phyloP scores from a whole-genome alignment of 106 monocot genomes.

The Dendrobium officinale region DNA sequence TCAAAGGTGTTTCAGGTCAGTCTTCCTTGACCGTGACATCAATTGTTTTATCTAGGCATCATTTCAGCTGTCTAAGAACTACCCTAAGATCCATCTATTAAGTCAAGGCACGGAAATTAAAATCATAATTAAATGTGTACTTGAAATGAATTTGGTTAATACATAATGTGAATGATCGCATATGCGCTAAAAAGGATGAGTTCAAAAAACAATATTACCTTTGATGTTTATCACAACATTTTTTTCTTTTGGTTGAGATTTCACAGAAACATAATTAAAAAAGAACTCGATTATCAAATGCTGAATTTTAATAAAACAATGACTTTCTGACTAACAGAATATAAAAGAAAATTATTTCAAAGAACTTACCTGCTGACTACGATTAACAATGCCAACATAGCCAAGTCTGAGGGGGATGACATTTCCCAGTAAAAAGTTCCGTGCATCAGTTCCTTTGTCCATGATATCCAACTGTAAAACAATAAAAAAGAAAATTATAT shows the following conservation, averaged over 20 bases:
- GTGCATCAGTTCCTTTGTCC: conserved; percentile 31
- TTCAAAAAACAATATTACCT: neutral
- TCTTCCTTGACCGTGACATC: neutral
- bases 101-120: neutral
- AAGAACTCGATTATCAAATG: too few relatives aligned
- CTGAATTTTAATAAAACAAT: too few relatives aligned
- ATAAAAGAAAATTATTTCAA: neutral
- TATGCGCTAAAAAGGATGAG: neutral
- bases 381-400: conserved; percentile 20
- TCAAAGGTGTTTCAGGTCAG: neutral
- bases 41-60: neutral
- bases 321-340: too few relatives aligned
- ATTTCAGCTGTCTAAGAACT: neutral
- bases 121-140: neutral
- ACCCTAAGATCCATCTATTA: neutral
- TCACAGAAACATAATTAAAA: too few relatives aligned
- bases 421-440: conserved; percentile 18
- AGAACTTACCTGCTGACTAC: conserved; percentile 15
- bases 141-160: neutral
- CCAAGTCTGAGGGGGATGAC: conserved; percentile 23
- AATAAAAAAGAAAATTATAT: too few relatives aligned
- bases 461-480: conserved; percentile 65
- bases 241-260: too few relatives aligned
- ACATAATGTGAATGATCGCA: neutral
- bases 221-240: neutral